Evolutionary conservation across 208 protist species (phyloP).

Genomic region (Trypanosoma avium): DNA sequence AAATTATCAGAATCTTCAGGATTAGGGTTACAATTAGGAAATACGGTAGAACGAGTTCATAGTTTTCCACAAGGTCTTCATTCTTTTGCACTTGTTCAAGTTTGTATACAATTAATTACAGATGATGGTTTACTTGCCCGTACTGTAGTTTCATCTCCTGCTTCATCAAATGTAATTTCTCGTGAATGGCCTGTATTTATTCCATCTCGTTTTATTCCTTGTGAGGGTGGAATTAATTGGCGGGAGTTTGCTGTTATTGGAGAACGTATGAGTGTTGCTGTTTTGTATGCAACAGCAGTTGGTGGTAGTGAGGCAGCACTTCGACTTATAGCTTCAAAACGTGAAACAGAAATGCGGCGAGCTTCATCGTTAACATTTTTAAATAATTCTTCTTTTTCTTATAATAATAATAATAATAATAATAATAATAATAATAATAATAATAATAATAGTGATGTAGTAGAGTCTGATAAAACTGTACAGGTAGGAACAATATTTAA

Average conservation of each 20-base stretch:
- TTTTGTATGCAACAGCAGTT: conserved; percentile 69
- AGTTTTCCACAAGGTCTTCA: conserved; percentile 45
- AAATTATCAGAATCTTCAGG: no score
- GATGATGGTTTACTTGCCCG: conserved; percentile 59
- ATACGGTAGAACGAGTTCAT: conserved; percentile 44
- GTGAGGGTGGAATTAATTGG: conserved; percentile 40
- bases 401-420: not conserved
- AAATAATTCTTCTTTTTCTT: not conserved
- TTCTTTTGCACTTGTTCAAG: conserved; percentile 43
- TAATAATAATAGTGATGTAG: not conserved
- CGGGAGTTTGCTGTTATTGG: conserved; percentile 61
- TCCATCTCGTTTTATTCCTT: conserved; percentile 56
- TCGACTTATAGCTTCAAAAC: conserved; percentile 63
- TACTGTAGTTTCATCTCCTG: conserved; percentile 27
- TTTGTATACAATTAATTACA: conserved; percentile 66
- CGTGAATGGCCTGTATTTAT: conserved; percentile 47
- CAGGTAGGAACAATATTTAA: conserved; percentile 33
- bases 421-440: not conserved
- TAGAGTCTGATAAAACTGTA: conserved; percentile 20
- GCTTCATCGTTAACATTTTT: conserved; percentile 16
- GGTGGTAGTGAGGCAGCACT: conserved; percentile 65
- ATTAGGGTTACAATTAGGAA: conserved; percentile 1
- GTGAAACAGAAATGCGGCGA: conserved; percentile 58
- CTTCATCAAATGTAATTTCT: conserved; percentile 10
- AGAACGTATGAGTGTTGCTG: conserved; percentile 66